Base-by-base conservation (phyloP, 257 asterid species). In the Rhazya stricta region DNA sequence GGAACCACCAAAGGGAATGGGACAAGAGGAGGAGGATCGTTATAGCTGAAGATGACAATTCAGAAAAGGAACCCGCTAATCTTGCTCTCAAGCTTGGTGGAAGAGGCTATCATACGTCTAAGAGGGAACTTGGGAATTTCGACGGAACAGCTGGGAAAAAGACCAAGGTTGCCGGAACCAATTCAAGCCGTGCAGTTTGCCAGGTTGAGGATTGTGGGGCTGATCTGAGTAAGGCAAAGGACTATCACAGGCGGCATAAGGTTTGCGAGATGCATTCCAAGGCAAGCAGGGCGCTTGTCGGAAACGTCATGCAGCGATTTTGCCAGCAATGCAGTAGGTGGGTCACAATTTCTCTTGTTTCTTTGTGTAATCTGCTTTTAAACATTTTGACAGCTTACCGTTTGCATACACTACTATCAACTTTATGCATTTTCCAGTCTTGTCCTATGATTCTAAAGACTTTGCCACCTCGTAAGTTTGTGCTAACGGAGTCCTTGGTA, bases 311-410 rank as follows among this genome's bases (percentile, higher is more conserved):
- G 96, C 97, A 90, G 84, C 89, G 96, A 0, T 92, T 90, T 79
- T 90, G 96, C 83, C 95, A 90, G 85, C 96, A 90, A 89, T 91
- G 97, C 81, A 91, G 96, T 85, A 88, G 97, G 96, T 91, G 66
- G 73, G 72, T 78, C 66, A 23, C 46, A 36, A 7, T 29, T 41
- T 25, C 1, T 30, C 67, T 37, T 46, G 39, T 61, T 78, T 39
- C 18, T 8, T 57, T 32, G 9, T 34, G 27, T 27, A 41, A 32
- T 61, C n/a, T 61, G 13, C 67, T 42, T 30, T 21, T 6, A 5
- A 32, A 34, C 69, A 63, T 36, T 63, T 63, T 63, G 4, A 7
- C 42, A 21, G 46, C 0, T 34, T 62, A 15, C 42, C 0, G 1
- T 16, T 16, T 9, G 37, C 19, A 37, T 36, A 2, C 13, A 6